Evolutionary conservation across 164 flowering plant genomes (phyloP).

Genomic region (Magnolia kwangsiensis): DNA sequence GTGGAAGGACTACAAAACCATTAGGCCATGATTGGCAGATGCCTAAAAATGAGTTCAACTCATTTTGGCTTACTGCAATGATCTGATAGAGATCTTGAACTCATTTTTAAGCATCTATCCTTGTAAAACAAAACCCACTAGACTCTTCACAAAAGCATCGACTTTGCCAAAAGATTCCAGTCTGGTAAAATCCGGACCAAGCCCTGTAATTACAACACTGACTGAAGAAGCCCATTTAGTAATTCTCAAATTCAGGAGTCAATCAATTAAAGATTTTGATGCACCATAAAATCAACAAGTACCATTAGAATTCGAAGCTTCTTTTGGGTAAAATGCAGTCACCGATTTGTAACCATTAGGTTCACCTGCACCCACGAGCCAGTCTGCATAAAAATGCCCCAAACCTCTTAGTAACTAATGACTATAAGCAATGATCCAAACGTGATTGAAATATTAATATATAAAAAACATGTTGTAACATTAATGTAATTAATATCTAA

Average conservation of each 20-base stretch:
- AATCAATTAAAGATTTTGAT: constrained; percentile 4
- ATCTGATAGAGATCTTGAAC: no score
- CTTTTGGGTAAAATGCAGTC: constrained; percentile 84
- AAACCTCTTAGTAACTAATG: no score
- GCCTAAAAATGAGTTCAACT: no score
- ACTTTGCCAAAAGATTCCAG: constrained; percentile 95
- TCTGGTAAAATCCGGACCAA: constrained; percentile 88
- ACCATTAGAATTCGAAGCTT: constrained; percentile 65
- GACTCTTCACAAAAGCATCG: constrained; percentile 78
- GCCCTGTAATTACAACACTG: constrained; percentile 77
- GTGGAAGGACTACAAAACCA: not conserved
- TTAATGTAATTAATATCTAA: no score
- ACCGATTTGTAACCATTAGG: constrained; percentile 62
- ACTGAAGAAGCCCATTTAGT: constrained; percentile 40
- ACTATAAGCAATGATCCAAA: no score
- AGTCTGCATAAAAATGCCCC: no score
- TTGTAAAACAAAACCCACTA: constrained; percentile 37
- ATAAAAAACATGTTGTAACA: no score
- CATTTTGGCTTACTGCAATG: no score
- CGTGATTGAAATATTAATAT: no score
- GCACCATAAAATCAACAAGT: constrained; percentile 11
- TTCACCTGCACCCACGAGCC: no score
- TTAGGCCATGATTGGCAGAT: not conserved
- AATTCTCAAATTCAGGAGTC: constrained; percentile 10
- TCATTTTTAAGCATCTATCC: no score